Conservation (phyloP, 768 basidiomycete species). For the Leccinellum albellum region DNA sequence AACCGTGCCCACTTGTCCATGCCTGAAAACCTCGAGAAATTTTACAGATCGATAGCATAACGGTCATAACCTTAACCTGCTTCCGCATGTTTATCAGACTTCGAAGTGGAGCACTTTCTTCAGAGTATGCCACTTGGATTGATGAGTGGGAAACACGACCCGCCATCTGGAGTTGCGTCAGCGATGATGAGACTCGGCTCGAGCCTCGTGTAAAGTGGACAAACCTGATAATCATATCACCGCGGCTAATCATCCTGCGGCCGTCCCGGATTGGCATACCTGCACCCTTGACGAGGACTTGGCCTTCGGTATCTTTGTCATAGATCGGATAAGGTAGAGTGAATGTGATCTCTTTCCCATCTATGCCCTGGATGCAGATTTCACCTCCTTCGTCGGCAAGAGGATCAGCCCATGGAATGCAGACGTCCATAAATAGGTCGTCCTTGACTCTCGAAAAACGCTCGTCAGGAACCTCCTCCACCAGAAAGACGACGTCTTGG, state of each 20-base stretch:
- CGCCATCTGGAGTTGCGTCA: constrained; percentile 26
- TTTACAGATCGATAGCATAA: constrained; percentile 16
- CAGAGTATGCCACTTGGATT: constrained; percentile 31
- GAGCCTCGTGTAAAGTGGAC: constrained; percentile 8
- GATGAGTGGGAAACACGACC: constrained; percentile 28
- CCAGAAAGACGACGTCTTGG: constrained; percentile 65
- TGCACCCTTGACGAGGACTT: constrained; percentile 49
- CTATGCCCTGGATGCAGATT: constrained; percentile 52
- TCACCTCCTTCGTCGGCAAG: constrained; percentile 45
- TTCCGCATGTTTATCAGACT: constrained; percentile 14
- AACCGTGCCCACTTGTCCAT: constrained; percentile 12
- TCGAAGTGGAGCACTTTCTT: constrained; percentile 29
- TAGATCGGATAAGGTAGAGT: constrained; percentile 50
- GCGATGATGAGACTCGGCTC: background rate
- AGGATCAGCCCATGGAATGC: constrained; percentile 53
- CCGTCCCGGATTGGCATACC: constrained; percentile 68
- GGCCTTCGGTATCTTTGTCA: constrained; percentile 47
- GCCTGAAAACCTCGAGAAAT: constrained; percentile 14
- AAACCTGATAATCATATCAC: constrained; percentile 62
- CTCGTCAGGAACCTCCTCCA: constrained; percentile 56
- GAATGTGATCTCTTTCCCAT: constrained; percentile 51
- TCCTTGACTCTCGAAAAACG: constrained; percentile 55
- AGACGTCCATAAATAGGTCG: constrained; percentile 53
- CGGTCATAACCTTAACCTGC: constrained; percentile 11
- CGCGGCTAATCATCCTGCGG: constrained; percentile 50